Base-by-base conservation (phyloP, 1,284 basidiomycete species). In the Mycena sp. region DNA sequence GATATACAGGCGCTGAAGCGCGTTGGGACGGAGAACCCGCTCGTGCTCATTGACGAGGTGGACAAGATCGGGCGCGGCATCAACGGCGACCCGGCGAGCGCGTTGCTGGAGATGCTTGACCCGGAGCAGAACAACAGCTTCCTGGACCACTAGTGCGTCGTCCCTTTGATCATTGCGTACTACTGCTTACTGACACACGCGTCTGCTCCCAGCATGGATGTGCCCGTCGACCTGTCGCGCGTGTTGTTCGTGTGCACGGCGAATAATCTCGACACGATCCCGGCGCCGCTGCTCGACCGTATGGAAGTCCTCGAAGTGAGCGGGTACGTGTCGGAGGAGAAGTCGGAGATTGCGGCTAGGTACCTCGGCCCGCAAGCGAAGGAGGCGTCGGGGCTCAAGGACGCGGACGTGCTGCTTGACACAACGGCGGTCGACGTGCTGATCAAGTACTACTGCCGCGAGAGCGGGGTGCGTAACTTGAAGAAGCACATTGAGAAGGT, bases 231-330 rank as follows among this genome's bases (percentile, higher is more conserved):
- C 75, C 86, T 99, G 6, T 98, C 96, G 1, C 89, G 95, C 32
- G 95, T 99, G 25, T 87, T 99, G 1, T 99, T 99, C 76, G 97
- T 99, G 63, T 99, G 97, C 81, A 99, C 97, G 74, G 95, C 95
- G 43, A 98, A 98, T 79, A 91, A 90, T 61, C 89, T 98, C 58
- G 94, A 97, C 67, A 99, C 96, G 1, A 99, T 99, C 71, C 96
- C 97, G 1, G 96, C 95, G 3, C 98, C 97, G 2, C 83, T 99
- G 12, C 86, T 99, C 29, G 98, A 99, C 77, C 91, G 96, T 63
- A 96, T 96, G 94, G 98, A 99, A 76, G 95, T 99, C 1, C 88
- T 99, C 58, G 95, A 99, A 81, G 95, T 99, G 28, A 92, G 90
- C 64, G 95, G 96, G 17, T 99, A 99, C 76, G 97, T 99, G 23